Evolutionary conservation across 129 eudicot species (phyloP).

Genomic region (Flaveria brownii): DNA sequence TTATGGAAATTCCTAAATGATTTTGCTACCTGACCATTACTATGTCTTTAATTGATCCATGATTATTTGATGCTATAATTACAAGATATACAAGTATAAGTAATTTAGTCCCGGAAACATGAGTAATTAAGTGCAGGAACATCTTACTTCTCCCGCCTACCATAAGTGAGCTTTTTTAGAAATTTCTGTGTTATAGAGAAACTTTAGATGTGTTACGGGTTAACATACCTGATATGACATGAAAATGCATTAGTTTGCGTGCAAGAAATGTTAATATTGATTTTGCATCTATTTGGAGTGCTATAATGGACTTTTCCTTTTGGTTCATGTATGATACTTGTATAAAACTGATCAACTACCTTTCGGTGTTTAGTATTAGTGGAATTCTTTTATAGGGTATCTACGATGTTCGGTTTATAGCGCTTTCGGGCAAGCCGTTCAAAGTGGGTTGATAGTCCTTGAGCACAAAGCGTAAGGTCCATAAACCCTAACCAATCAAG

Average conservation of each 20-base stretch:
- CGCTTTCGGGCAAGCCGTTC: slow-evolving; percentile 21
- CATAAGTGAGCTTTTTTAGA: not conserved
- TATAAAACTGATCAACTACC: slow-evolving; percentile 4
- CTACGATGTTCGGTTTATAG: slow-evolving; percentile 15
- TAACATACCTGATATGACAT: not conserved
- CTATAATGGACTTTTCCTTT: slow-evolving; percentile 1
- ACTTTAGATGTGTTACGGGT: not conserved
- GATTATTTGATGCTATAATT: not conserved
- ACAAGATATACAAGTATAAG: too few relatives aligned
- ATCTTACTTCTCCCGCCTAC: not conserved
- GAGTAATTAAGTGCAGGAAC: not conserved
- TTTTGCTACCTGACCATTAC: not conserved
- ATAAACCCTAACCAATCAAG: slow-evolving; percentile 23
- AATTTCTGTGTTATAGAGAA: not conserved
- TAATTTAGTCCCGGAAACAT: not conserved
- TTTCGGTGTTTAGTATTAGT: not conserved
- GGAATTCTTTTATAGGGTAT: slow-evolving; percentile 24
- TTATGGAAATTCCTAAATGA: not conserved
- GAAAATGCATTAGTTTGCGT: not conserved
- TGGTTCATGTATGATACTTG: not conserved
- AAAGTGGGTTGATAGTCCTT: slow-evolving; percentile 28
- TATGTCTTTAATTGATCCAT: not conserved
- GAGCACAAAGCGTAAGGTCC: slow-evolving; percentile 29
- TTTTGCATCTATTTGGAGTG: not conserved
- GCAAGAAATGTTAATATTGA: slow-evolving; percentile 15